Conservation (phyloP, 495 filamentous ascomycete genomes). For the Daldinia grandis region DNA sequence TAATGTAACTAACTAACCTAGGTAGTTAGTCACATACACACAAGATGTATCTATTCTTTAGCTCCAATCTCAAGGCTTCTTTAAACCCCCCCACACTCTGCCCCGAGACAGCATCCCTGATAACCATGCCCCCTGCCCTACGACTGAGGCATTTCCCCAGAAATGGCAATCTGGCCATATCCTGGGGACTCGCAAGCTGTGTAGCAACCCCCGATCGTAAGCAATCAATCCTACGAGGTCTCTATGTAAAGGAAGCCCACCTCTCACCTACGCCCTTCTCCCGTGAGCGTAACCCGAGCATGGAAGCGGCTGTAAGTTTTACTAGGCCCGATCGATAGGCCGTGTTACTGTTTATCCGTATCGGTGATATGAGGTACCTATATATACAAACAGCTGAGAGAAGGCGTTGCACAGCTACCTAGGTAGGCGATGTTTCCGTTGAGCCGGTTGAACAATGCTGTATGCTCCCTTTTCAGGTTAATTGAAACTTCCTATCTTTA, state of each 20-base stretch:
- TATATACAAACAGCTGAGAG: no score
- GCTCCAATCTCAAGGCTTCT: neutral
- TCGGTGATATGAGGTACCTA: no score
- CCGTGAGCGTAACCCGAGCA: neutral
- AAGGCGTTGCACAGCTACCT: neutral
- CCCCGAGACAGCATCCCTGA: neutral
- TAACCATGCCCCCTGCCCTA: neutral
- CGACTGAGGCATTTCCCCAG: conserved; percentile 32
- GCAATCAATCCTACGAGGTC: conserved; percentile 11
- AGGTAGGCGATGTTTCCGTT: conserved; percentile 1
- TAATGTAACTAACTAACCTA: no score
- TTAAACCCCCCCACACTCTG: neutral
- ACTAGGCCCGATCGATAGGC: neutral
- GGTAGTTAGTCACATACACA: no score
- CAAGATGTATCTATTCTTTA: neutral
- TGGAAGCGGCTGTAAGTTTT: neutral
- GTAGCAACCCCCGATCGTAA: conserved; percentile 6
- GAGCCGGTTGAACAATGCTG: neutral
- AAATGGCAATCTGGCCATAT: conserved; percentile 18
- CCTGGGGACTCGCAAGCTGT: conserved; percentile 7
- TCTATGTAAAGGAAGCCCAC: neutral
- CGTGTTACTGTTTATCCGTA: neutral
- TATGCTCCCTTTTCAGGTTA: neutral
- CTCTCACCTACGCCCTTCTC: neutral
- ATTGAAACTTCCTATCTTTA: neutral